Evolutionary conservation across 2,329 filamentous ascomycete species (phyloP).

Genomic region (Pseudocercospora vitis): DNA sequence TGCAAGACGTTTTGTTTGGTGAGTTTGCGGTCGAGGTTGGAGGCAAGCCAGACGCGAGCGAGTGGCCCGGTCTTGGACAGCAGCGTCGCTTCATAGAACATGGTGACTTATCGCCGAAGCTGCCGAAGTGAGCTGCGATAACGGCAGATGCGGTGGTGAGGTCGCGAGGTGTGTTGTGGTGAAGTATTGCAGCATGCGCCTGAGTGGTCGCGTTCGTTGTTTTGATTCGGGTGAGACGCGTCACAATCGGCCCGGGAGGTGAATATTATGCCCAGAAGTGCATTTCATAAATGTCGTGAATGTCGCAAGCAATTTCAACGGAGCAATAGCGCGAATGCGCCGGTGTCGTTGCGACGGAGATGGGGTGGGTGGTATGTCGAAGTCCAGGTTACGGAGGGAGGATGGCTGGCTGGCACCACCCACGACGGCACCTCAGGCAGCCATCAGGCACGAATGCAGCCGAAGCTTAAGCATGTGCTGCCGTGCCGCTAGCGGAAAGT

Average conservation of each 20-base stretch:
- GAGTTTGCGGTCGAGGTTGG: conserved; percentile 97
- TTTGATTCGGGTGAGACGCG: not conserved
- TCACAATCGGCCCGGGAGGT: not conserved
- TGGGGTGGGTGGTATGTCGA: conserved; percentile 3
- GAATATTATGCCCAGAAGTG: conserved; percentile 11
- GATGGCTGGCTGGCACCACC: too few relatives aligned
- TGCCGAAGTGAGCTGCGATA: not conserved
- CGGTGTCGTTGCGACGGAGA: conserved; percentile 7
- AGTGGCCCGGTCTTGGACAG: conserved; percentile 95
- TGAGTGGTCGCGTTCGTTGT: conserved; percentile 1
- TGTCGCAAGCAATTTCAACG: not conserved
- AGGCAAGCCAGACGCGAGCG: conserved; percentile 96
- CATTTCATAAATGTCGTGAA: conserved; percentile 14
- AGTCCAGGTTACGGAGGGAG: too few relatives aligned
- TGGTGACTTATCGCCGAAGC: conserved; percentile 43
- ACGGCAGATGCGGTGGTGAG: conserved; percentile 9
- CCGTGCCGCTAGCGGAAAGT: too few relatives aligned
- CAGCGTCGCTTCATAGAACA: conserved; percentile 98
- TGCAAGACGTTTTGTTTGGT: conserved; percentile 95
- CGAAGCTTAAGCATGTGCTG: too few relatives aligned
- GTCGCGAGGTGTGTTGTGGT: conserved; percentile 12
- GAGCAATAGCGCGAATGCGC: not conserved
- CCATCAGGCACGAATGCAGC: too few relatives aligned
- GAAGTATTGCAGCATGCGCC: conserved; percentile 2
- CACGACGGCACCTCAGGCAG: too few relatives aligned